Evolutionary conservation across 192 early-diverging fungal genomes (phyloP), one percentile per base, ranked within the genome.

Genomic region (Dispira simplex): DNA sequence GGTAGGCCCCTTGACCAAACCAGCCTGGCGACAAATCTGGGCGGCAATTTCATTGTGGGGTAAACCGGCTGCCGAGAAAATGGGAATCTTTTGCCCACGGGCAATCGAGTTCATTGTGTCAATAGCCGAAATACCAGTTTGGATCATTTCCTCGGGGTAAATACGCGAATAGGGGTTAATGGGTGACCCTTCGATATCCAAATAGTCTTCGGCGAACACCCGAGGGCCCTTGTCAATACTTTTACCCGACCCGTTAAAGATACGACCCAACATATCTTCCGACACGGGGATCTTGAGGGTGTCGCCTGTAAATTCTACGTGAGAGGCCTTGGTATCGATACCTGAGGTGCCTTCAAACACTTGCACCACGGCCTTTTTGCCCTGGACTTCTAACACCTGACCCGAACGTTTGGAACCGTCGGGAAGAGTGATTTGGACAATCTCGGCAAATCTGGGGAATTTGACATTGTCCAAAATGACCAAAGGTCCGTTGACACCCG

Each of bases 41-140:
- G 96, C 96, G 57, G 96, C 96, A 84, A 97, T 96, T 86, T 98
- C 95, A 75, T 99, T 99, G 76, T 99, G 96, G 28, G 96, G 96
- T 54, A 99, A 73, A 70, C 96, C 96, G 67, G 94, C 84, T 27
- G 96, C 94, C 45, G 96, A 99, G 83, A 99, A 99, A 65, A 99
- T 99, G 44, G 96, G 96, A 68, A 99, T 99, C 83, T 99, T 99
- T 75, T 99, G 96, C n/a, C 96, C 96, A 81, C 96, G 91, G 43
- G 96, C 96, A 82, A 99, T 96, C 20, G 94, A 97, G 82, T 97
- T 97, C 96, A 99, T 99, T 52, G 94, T 96, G 69, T 99, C 96
- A 64, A 99, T 99, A 53, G 96, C 89, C 62, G 94, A 97, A 63
- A 99, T 89, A 70, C 96, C 96, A 12, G 96, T 99, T 75, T 99